Conservation (phyloP, 345 rosid genomes). For the Lepidium aucheri region DNA sequence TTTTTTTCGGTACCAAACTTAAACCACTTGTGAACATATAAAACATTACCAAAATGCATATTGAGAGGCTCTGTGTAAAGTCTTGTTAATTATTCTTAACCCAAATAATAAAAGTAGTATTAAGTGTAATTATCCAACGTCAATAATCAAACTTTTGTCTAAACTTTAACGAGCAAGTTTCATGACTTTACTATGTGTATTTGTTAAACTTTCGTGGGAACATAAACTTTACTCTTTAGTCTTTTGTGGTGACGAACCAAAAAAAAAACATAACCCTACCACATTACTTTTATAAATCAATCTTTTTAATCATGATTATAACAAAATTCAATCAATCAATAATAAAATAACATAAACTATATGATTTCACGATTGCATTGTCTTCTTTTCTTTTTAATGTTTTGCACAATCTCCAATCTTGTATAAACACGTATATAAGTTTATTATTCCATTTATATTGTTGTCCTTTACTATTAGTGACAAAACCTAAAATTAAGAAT, state of each 20-base stretch:
- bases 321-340: not conserved
- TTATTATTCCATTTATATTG: too few relatives aligned
- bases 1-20: too few relatives aligned
- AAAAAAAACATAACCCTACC: not conserved
- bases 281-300: not conserved
- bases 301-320: not conserved
- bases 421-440: too few relatives aligned
- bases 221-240: slow-evolving; percentile 14
- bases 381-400: not conserved
- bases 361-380: not conserved
- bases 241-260: slow-evolving; percentile 9
- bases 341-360: not conserved
- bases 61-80: not conserved
- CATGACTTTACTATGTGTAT: not conserved
- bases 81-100: not conserved
- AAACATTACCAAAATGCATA: too few relatives aligned
- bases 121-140: not conserved
- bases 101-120: not conserved
- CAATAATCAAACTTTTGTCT: not conserved
- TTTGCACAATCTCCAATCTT: too few relatives aligned
- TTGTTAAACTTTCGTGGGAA: slow-evolving; percentile 9
- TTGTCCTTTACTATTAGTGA: too few relatives aligned
- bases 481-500: too few relatives aligned
- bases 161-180: slow-evolving; percentile 10
- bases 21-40: too few relatives aligned